Evolutionary conservation across 495 filamentous ascomycete species (phyloP).

Genomic region (Bombardia bombarda): DNA sequence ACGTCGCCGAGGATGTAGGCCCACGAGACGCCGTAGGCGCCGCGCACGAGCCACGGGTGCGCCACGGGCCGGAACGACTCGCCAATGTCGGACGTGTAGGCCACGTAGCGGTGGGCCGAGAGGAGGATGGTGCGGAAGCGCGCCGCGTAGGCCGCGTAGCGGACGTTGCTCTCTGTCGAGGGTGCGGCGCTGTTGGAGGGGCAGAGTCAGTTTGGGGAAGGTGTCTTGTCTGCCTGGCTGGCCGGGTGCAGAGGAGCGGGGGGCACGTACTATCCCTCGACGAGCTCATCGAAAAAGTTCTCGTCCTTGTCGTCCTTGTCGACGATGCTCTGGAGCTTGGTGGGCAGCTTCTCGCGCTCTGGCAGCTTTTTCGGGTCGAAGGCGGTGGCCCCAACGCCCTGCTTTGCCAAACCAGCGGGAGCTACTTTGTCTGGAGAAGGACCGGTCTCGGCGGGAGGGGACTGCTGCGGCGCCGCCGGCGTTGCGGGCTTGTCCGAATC

Average conservation of each 20-base stretch:
- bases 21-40: constrained; percentile 90
- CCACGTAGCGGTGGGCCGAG: constrained; percentile 90
- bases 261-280: constrained; percentile 67
- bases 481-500: constrained; percentile 29
- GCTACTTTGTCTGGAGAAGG: constrained; percentile 16
- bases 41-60: constrained; percentile 69
- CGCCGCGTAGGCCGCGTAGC: constrained; percentile 89
- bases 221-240: too few species aligned
- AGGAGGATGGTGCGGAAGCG: constrained; percentile 82
- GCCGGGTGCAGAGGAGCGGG: not conserved
- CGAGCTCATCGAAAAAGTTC: constrained; percentile 68
- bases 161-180: constrained; percentile 73
- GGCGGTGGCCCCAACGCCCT: constrained; percentile 15
- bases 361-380: constrained; percentile 44
- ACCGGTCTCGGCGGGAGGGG: too few species aligned
- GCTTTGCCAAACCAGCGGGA: too few species aligned
- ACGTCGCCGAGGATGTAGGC: constrained; percentile 87
- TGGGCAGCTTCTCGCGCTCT: constrained; percentile 55
- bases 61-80: constrained; percentile 94
- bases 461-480: not conserved
- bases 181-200: constrained; percentile 54
- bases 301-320: constrained; percentile 61
- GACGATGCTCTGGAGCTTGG: constrained; percentile 61
- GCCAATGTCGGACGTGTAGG: constrained; percentile 95
- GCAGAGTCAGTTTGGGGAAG: constrained; percentile 5